Conservation (phyloP, 176 grass and related monocot genomes). For the Aegilops speltoides region DNA sequence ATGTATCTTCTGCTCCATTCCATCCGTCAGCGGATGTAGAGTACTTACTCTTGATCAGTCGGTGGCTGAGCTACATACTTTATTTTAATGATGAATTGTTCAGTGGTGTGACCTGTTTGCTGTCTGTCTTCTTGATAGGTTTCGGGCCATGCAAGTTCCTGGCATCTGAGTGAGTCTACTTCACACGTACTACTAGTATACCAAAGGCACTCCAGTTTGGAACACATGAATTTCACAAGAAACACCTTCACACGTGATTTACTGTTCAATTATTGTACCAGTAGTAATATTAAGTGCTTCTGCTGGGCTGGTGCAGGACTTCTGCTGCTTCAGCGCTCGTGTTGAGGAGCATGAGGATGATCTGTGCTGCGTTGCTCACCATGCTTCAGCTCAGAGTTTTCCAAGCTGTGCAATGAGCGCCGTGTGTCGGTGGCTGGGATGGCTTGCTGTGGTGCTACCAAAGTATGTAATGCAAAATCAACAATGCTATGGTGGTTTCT, state of each 20-base stretch:
- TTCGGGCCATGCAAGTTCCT: constrained; percentile 81
- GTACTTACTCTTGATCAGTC: no score
- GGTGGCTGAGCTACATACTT: no score
- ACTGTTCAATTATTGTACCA: not conserved
- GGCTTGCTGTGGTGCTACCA: not conserved
- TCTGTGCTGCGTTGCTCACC: constrained; percentile 8
- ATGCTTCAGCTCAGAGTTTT: constrained; percentile 26
- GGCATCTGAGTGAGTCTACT: constrained; percentile 71
- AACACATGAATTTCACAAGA: not conserved
- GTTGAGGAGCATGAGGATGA: not conserved
- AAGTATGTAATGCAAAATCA: not conserved
- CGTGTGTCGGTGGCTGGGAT: constrained; percentile 14
- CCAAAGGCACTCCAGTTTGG: not conserved
- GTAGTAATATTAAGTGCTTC: not conserved
- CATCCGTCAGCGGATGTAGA: not conserved
- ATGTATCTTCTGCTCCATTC: not conserved
- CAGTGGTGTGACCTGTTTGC: not conserved
- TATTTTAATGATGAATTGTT: not conserved
- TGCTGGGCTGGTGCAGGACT: constrained; percentile 27
- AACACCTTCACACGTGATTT: not conserved
- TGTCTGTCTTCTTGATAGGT: constrained; percentile 41
- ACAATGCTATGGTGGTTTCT: not conserved
- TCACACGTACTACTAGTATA: not conserved
- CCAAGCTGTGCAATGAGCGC: not conserved
- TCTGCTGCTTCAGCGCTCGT: constrained; percentile 16